phyloP scores from a whole-genome alignment of 1,139 yeast species.

The Debaryomyces sp. region DNA sequence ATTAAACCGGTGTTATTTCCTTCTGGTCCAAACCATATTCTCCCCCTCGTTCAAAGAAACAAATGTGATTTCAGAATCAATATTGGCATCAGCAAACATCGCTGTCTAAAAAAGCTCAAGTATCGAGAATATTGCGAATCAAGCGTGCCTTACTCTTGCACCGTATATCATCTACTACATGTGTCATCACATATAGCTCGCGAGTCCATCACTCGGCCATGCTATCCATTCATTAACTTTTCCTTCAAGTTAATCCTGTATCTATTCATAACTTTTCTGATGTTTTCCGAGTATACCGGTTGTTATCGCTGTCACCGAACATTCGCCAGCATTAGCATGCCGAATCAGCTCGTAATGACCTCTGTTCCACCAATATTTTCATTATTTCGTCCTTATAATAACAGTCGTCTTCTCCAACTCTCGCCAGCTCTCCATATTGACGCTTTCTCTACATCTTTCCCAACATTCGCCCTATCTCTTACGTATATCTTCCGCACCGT shows the following conservation, averaged over 20 bases:
- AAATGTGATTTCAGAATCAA: neutral
- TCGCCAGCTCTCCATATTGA: no score
- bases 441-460: no score
- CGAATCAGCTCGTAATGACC: neutral
- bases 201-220: no score
- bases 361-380: neutral
- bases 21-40: no score
- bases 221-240: neutral
- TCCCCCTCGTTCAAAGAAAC: neutral
- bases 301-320: neutral
- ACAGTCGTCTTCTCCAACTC: no score
- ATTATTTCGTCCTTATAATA: no score
- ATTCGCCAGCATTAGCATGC: neutral
- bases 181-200: no score
- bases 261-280: neutral
- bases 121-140: neutral
- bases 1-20: no score
- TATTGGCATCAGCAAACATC: no score
- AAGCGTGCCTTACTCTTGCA: neutral
- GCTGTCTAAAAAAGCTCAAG: neutral
- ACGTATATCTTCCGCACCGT: neutral
- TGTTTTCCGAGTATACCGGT: neutral
- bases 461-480: no score
- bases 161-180: neutral
- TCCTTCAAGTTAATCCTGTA: neutral